These are phyloP conservation scores for Juglanconis juglandina DNA, from an alignment of 2,329 filamentous ascomycete genomes.

Conservation along the genomic window DNA sequence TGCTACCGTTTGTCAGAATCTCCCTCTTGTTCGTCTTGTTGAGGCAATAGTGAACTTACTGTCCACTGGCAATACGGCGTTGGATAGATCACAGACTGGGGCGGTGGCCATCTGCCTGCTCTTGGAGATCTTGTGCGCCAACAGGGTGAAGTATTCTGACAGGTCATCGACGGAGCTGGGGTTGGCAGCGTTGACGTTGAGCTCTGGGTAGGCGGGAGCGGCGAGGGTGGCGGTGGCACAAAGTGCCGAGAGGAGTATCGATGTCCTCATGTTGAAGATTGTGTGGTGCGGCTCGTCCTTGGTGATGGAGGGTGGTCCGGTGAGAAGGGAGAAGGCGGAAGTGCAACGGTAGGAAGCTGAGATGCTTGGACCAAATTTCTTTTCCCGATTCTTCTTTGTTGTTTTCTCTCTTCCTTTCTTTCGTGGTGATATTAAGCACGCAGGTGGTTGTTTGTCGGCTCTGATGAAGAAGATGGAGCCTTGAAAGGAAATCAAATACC, in stretches of 20 bases:
- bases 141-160: slow-evolving; percentile 58
- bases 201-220: slow-evolving; percentile 44
- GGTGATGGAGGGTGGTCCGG: slow-evolving; percentile 6
- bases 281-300: background rate
- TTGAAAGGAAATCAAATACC: background rate
- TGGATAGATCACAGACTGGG: slow-evolving; percentile 53
- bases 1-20: slow-evolving; percentile 36
- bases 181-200: slow-evolving; percentile 37
- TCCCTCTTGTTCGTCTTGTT: slow-evolving; percentile 6
- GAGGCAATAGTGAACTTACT: background rate
- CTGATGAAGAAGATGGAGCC: background rate
- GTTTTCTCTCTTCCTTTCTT: background rate
- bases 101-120: slow-evolving; percentile 38
- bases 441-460: background rate
- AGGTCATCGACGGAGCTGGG: slow-evolving; percentile 42
- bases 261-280: slow-evolving; percentile 46
- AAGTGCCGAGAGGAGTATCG: slow-evolving; percentile 44
- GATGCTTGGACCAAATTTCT: background rate
- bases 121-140: slow-evolving; percentile 53
- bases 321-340: background rate
- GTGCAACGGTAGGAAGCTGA: slow-evolving; percentile 9
- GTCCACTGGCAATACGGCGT: slow-evolving; percentile 44
- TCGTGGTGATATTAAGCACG: background rate
- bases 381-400: background rate
- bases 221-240: slow-evolving; percentile 39